These are phyloP conservation scores for Farysia itapuensis DNA, from an alignment of 1,284 basidiomycete genomes.

Conservation along the genomic window DNA sequence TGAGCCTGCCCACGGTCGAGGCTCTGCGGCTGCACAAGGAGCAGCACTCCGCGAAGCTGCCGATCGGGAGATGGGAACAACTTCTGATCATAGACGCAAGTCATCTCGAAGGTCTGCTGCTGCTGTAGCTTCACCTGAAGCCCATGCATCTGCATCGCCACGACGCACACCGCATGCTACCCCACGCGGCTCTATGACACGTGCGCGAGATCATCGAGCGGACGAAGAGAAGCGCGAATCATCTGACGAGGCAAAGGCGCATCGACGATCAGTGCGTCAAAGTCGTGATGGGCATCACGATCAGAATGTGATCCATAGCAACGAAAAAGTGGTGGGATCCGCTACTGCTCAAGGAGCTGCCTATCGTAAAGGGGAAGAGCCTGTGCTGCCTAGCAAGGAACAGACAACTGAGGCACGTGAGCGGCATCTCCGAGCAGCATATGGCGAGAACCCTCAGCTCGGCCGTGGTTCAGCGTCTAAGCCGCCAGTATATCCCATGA, in stretches of 20 bases:
- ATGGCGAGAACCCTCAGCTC: conserved; percentile 25
- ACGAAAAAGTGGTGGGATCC: conserved; percentile 8
- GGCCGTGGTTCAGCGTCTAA: conserved; percentile 34
- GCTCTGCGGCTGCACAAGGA: conserved; percentile 41
- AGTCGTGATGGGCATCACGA: no score
- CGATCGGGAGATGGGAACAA: conserved; percentile 12
- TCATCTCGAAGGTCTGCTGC: no score
- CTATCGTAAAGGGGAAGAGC: conserved; percentile 14
- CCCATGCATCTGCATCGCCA: background rate
- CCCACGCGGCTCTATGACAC: background rate
- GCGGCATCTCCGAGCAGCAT: conserved; percentile 26
- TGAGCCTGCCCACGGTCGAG: conserved; percentile 22
- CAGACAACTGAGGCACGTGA: conserved; percentile 18
- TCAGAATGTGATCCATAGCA: no score
- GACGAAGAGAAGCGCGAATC: conserved; percentile 1
- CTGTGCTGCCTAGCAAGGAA: conserved; percentile 7
- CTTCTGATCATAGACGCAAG: background rate
- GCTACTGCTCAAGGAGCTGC: conserved; percentile 38
- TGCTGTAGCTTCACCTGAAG: background rate
- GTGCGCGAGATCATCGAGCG: background rate
- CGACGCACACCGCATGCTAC: background rate
- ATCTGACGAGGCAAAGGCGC: background rate
- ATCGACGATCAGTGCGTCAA: conserved; percentile 9
- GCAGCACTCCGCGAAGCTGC: conserved; percentile 30
- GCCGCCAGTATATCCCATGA: conserved; percentile 45